Percentiles rank a stretch among this genome's conserved stretches.
phyloP scores from a whole-genome alignment of 805 yeast genomes.

The Metschnikowia santaceciliae region DNA sequence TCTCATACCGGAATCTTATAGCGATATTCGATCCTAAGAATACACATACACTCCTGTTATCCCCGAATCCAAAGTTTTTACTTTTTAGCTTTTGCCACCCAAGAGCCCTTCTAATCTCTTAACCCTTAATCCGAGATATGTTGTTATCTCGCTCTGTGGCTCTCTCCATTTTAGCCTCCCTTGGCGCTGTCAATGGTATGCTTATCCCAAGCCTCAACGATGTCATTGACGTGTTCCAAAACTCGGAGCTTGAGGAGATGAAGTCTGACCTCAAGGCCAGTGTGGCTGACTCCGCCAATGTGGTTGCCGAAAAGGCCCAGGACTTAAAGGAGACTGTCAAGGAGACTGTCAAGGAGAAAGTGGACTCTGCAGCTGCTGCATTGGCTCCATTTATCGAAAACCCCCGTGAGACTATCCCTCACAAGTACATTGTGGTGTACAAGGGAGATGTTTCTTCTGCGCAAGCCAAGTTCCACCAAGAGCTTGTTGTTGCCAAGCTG shows the following conservation, averaged over 20 bases:
- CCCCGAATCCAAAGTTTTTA: background rate
- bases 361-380: constrained; percentile 7
- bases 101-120: background rate
- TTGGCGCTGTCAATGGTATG: constrained; percentile 41
- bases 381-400: constrained; percentile 17
- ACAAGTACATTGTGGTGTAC: constrained; percentile 83
- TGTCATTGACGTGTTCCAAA: constrained; percentile 34
- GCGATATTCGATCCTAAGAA: background rate
- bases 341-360: constrained; percentile 4
- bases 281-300: constrained; percentile 10
- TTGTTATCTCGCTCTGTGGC: constrained; percentile 41
- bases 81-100: background rate
- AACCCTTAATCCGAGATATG: constrained; percentile 20
- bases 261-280: constrained; percentile 10
- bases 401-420: constrained; percentile 46
- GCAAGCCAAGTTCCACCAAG: constrained; percentile 60
- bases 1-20: background rate
- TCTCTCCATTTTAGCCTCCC: constrained; percentile 38
- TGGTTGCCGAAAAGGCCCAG: constrained; percentile 9
- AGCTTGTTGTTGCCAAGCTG: constrained; percentile 53
- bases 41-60: background rate
- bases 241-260: constrained; percentile 15
- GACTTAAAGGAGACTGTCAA: constrained; percentile 4
- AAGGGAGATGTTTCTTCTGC: constrained; percentile 57
- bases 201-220: constrained; percentile 57